Conservation (phyloP, 257 asterid genomes). For the Solanum piurae region DNA sequence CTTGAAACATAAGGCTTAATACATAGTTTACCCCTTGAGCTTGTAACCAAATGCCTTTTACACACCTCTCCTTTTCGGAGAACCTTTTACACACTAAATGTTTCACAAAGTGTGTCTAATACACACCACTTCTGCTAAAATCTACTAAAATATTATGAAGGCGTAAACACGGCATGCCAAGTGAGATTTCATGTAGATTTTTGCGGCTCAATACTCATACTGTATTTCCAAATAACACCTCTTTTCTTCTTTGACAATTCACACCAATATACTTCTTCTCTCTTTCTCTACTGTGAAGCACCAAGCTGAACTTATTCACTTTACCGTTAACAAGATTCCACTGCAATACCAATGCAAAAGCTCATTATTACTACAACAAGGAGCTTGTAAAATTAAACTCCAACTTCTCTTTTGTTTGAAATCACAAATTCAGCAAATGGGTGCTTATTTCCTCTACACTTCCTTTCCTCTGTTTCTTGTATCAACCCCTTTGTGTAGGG, state of each 20-base stretch:
- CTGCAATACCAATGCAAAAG: not conserved
- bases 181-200: not conserved
- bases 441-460: not conserved
- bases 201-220: not conserved
- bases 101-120: not conserved
- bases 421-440: constrained; percentile 20
- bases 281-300: not conserved
- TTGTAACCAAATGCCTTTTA: not conserved
- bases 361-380: not conserved
- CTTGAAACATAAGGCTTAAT: not conserved
- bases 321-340: not conserved
- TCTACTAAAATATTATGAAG: not conserved
- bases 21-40: not conserved
- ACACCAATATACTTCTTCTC: not conserved
- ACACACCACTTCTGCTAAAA: not conserved
- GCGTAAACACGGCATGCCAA: not conserved
- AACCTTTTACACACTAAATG: not conserved
- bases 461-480: constrained; percentile 6
- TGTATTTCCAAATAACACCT: not conserved
- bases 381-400: not conserved
- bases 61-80: not conserved
- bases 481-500: not conserved
- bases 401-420: not conserved
- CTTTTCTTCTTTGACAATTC: not conserved
- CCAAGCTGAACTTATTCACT: not conserved